phyloP scores from a whole-genome alignment of 805 yeast species.

The Cephaloascus albidus region DNA sequence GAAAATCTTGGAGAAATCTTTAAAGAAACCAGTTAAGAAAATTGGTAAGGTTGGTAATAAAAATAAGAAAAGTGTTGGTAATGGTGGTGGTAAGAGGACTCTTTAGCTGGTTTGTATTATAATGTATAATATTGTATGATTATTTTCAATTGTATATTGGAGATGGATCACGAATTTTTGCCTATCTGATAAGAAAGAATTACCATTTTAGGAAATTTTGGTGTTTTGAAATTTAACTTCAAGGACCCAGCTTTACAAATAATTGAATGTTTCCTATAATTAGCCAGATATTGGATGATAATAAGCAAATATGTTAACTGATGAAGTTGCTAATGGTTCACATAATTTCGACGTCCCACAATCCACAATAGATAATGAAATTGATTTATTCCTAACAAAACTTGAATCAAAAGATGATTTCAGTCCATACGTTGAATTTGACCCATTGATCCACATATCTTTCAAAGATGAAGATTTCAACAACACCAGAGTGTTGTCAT shows the following conservation, averaged over 20 bases:
- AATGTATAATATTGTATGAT: no score
- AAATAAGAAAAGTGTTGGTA: background rate
- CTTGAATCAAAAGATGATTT: background rate
- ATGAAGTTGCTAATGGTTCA: background rate
- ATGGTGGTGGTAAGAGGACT: background rate
- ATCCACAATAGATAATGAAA: background rate
- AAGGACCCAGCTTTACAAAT: no score
- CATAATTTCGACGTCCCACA: background rate
- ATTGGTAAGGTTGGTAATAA: background rate
- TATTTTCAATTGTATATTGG: no score
- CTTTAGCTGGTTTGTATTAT: no score
- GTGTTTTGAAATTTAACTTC: no score
- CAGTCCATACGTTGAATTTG: constrained; percentile 2
- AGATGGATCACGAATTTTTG: no score
- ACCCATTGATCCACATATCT: background rate
- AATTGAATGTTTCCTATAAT: no score
- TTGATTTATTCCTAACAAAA: background rate
- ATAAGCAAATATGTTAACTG: background rate
- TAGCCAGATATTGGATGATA: background rate
- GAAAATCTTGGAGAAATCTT: background rate
- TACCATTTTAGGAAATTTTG: no score
- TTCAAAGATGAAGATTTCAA: constrained; percentile 6
- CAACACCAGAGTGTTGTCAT: constrained; percentile 11
- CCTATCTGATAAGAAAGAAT: no score
- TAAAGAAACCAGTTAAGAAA: background rate